These are phyloP conservation scores for Penicillium odoratum DNA, from an alignment of 495 filamentous ascomycete genomes.

Conservation along the genomic window DNA sequence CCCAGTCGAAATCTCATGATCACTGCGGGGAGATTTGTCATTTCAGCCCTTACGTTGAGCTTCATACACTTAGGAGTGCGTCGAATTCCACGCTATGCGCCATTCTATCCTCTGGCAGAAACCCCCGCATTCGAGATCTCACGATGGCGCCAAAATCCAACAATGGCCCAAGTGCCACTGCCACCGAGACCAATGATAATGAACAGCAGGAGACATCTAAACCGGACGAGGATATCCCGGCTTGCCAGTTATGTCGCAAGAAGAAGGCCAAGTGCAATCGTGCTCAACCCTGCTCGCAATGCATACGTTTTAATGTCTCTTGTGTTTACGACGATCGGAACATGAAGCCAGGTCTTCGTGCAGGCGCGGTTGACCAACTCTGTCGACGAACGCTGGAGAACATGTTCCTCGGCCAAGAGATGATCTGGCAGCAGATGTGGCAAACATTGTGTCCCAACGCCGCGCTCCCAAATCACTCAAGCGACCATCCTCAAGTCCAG, in stretches of 20 bases:
- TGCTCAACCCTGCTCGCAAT: slow-evolving; percentile 40
- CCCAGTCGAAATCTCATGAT: no score
- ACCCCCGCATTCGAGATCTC: no score
- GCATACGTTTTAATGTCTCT: slow-evolving; percentile 31
- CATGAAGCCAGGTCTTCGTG: slow-evolving; percentile 38
- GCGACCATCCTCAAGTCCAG: background rate
- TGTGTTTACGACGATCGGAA: slow-evolving; percentile 42
- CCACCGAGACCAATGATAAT: no score
- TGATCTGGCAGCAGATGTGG: slow-evolving; percentile 31
- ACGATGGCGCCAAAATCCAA: no score
- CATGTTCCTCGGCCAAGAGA: slow-evolving; percentile 33
- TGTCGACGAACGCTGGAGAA: slow-evolving; percentile 33
- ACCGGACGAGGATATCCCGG: slow-evolving; percentile 13
- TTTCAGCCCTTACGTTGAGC: no score
- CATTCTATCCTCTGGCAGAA: no score
- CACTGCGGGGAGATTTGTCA: no score
- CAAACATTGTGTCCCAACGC: slow-evolving; percentile 9
- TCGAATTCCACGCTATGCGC: no score
- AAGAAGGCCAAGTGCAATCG: slow-evolving; percentile 46
- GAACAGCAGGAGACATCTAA: no score
- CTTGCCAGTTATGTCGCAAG: slow-evolving; percentile 43
- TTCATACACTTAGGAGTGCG: no score
- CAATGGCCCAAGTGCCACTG: no score
- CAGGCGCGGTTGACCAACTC: slow-evolving; percentile 43
- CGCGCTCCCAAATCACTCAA: background rate